Evolutionary conservation across 1,284 basidiomycete species (phyloP), one percentile per base, ranked within the genome.

Genomic region (Puccinia novopanici): DNA sequence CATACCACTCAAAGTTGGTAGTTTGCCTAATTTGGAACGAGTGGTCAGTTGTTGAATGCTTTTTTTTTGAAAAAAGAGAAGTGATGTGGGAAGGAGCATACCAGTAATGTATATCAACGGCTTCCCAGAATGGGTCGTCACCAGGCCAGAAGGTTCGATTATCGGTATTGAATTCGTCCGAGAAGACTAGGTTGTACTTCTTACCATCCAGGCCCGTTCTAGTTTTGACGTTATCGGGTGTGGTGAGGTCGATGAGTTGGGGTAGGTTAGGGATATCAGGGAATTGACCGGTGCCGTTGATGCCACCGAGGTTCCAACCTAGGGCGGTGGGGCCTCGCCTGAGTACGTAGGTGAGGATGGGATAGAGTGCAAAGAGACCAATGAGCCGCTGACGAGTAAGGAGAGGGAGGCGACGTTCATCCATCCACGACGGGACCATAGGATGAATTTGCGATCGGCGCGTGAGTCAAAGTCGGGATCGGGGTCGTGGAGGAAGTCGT

Each of bases 161-260:
- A 45, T 91, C 90, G 8, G 84, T 87, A 72, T 95, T 91, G 86
- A 97, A 97, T 86, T 98, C 95, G 86, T 98, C 95, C 80, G 91
- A 94, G 86, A 95, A 95, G 1, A 94, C 91, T 45, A 98, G 89
- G 30, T 86, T 83, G 77, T 84, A 86, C 22, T 52, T 63, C 48
- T 83, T 61, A 40, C 78, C 78, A 74, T 95, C 92, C 10, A 89
- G 87, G 27, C 91, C 91, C 6, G 86, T 88, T 37, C 89, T 88
- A 34, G 84, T 86, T 82, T 85, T 85, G 9, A 88, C 92, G 40
- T 87, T 87, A 24, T 85, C 81, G 2, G 91, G 91, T 0, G 92
- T 95, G 48, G 91, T 90, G 3, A 84, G 75, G 85, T 95, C 93
- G 82, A 95, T 89, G 10, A 88, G 83, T 19, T 84, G 82, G 61